Evolutionary conservation across 495 filamentous ascomycete genomes (phyloP).

Genomic region (Jackrogersella multiformis): DNA sequence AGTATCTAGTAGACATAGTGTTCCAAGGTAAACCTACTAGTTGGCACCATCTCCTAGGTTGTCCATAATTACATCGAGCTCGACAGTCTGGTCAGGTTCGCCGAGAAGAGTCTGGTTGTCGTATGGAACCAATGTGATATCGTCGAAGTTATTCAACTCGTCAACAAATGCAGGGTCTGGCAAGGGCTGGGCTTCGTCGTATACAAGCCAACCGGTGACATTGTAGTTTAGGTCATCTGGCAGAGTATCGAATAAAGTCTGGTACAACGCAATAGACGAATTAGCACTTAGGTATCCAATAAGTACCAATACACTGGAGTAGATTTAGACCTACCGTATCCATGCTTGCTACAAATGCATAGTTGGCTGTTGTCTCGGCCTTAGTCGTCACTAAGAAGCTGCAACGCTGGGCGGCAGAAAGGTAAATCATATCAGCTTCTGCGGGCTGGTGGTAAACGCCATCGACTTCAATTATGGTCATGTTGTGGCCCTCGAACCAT

Average conservation of each 20-base stretch:
- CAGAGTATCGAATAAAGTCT: slow-evolving; percentile 75
- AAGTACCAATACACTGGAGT: neutral
- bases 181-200: slow-evolving; percentile 67
- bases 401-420: slow-evolving; percentile 76
- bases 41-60: slow-evolving; percentile 78
- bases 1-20: neutral
- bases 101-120: slow-evolving; percentile 67
- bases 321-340: slow-evolving; percentile 58
- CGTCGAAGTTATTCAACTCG: slow-evolving; percentile 74
- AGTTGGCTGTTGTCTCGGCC: slow-evolving; percentile 71
- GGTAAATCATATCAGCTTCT: slow-evolving; percentile 68
- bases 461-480: slow-evolving; percentile 66
- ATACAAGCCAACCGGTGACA: slow-evolving; percentile 81
- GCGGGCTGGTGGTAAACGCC: slow-evolving; percentile 67
- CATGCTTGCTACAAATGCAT: slow-evolving; percentile 71
- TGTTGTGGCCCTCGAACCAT: slow-evolving; percentile 78
- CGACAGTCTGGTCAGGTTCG: slow-evolving; percentile 67
- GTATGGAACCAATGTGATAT: slow-evolving; percentile 72
- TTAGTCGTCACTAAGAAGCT: slow-evolving; percentile 73
- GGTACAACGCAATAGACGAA: neutral
- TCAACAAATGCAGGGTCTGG: slow-evolving; percentile 65
- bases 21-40: slow-evolving; percentile 61
- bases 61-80: slow-evolving; percentile 73
- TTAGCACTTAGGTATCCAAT: slow-evolving; percentile 11
- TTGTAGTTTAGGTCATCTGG: slow-evolving; percentile 76